These are phyloP conservation scores for Geotrichum reessii DNA, from an alignment of 1,139 yeast genomes.

Conservation along the genomic window DNA sequence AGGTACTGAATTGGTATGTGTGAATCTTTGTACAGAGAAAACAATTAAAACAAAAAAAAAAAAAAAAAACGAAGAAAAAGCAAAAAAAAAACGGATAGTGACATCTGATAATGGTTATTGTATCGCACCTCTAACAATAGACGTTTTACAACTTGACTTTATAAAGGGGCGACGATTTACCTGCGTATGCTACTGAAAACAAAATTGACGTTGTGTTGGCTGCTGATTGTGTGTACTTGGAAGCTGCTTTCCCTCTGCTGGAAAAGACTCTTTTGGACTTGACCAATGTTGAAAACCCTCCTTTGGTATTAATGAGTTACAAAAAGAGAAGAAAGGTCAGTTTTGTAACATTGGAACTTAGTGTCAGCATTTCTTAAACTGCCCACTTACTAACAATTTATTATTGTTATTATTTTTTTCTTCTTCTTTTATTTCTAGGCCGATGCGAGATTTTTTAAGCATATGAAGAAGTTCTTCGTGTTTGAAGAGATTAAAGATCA, in stretches of 20 bases:
- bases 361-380: not conserved
- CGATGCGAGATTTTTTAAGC: slow-evolving; percentile 45
- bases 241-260: slow-evolving; percentile 47
- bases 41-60: not conserved
- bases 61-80: not conserved
- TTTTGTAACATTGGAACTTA: not conserved
- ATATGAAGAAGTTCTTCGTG: slow-evolving; percentile 24
- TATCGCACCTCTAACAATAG: not conserved
- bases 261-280: slow-evolving; percentile 46
- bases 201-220: slow-evolving; percentile 46
- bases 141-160: not conserved
- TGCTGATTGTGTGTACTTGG: slow-evolving; percentile 54
- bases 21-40: not conserved
- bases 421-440: slow-evolving; percentile 35
- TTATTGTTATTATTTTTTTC: too few species aligned
- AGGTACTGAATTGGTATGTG: slow-evolving; percentile 42
- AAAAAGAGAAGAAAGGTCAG: slow-evolving; percentile 45
- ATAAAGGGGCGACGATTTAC: slow-evolving; percentile 41
- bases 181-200: slow-evolving; percentile 33
- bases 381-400: not conserved
- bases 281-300: slow-evolving; percentile 35
- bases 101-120: not conserved
- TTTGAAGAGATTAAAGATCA: slow-evolving; percentile 38
- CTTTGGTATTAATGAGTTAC: slow-evolving; percentile 46
- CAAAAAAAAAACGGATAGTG: not conserved